Conservation (phyloP, 371 early-diverging fungal species). For the Aphelidium insulamus region DNA sequence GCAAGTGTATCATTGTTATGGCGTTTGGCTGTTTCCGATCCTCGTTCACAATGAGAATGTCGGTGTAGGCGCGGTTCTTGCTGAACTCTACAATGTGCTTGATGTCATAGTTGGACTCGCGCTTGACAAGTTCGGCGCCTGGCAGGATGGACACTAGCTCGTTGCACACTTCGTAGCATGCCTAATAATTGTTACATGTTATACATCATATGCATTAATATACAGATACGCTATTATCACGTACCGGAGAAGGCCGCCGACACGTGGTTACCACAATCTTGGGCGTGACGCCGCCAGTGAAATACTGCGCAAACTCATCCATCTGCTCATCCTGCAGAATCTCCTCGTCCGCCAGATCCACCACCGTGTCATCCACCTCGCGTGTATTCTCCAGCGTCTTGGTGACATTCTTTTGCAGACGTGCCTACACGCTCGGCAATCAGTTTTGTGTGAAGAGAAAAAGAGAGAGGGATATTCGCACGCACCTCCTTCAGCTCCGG, state of each 20-base stretch:
- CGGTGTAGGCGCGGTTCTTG: conserved; percentile 70
- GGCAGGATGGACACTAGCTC: conserved; percentile 82
- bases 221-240: background rate
- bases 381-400: conserved; percentile 78
- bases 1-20: conserved; percentile 79
- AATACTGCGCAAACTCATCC: conserved; percentile 84
- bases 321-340: conserved; percentile 45
- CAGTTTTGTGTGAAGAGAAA: background rate
- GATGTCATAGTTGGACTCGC: conserved; percentile 64
- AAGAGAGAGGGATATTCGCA: background rate
- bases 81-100: conserved; percentile 75
- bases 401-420: conserved; percentile 71
- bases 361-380: conserved; percentile 81
- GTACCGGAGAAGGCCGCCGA: conserved; percentile 26
- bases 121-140: conserved; percentile 66
- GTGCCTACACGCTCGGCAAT: conserved; percentile 23
- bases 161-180: conserved; percentile 57
- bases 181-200: conserved; percentile 5
- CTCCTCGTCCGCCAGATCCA: conserved; percentile 54
- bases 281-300: conserved; percentile 50
- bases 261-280: conserved; percentile 89
- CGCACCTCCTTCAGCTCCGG: conserved; percentile 61
- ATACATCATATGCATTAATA: background rate
- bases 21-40: conserved; percentile 73
- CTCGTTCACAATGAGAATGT: conserved; percentile 74